phyloP scores from a whole-genome alignment of 176 grass and related monocot species.

The Oropetium thomaeum region DNA sequence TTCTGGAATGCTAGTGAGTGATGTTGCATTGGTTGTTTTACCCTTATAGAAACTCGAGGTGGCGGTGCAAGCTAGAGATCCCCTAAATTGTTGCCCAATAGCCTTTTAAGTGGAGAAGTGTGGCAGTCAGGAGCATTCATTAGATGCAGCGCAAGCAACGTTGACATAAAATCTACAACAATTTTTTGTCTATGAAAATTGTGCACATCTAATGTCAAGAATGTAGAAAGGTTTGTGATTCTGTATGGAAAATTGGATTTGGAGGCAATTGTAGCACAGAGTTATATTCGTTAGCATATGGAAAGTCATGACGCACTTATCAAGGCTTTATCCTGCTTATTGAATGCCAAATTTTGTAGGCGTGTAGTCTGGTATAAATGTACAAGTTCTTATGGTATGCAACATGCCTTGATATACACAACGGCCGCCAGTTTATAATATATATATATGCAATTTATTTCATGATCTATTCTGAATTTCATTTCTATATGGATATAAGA shows the following conservation, averaged over 20 bases:
- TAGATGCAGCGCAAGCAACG: not conserved
- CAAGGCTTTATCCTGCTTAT: not conserved
- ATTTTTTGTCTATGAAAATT: not conserved
- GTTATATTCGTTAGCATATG: not conserved
- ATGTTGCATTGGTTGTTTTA: slow-evolving; percentile 5
- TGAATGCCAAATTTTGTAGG: slow-evolving; percentile 23
- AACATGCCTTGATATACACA: not conserved
- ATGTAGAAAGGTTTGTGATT: not conserved
- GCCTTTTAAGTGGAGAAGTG: not conserved
- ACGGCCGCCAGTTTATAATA: not conserved
- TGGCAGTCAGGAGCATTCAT: not conserved
- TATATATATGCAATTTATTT: not conserved
- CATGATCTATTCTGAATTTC: not conserved
- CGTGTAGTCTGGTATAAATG: not conserved
- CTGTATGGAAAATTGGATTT: not conserved
- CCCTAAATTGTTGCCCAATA: not conserved
- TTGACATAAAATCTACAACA: slow-evolving; percentile 9
- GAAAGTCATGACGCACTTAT: not conserved
- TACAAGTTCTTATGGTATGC: not conserved
- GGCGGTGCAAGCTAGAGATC: slow-evolving; percentile 16
- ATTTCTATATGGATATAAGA: not conserved
- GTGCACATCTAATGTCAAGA: not conserved
- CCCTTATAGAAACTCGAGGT: not conserved
- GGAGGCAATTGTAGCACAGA: not conserved
- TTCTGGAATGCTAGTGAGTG: slow-evolving; percentile 3